Evolutionary conservation across 106 monocot genomes (phyloP), one percentile per base, ranked within the genome.

Genomic region (Hemerocallis citrina): DNA sequence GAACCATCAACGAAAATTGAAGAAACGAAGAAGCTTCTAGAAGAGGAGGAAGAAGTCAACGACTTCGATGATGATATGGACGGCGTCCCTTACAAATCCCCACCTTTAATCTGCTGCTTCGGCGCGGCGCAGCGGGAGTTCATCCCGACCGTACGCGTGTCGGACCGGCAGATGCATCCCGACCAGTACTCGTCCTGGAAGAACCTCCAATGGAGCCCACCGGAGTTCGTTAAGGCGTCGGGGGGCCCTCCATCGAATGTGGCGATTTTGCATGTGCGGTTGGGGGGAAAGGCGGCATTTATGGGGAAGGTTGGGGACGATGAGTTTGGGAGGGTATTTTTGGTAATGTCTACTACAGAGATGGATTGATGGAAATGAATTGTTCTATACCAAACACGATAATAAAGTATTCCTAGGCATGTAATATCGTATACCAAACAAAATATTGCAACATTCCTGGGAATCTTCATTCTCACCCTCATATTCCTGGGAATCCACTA

Each of bases 251-350:
- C 87, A 12, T 84, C 84, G 49, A 91, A 91, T 63, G 96, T 96
- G n/a, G 96, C 91, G 10, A 46, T 87, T 43, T 68, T 87, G 10
- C 87, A 74, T 68, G 76, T 47, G 25, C 70, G 91, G 10, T 81
- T 88, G 40, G 95, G 95, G 5, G 90, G 91, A 17, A 80, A 87
- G 17, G 86, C 81, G 0, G 87, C 85, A 25, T 87, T 96, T 72
- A 87, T 96, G 91, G 96, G 96, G 34, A 96, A 96, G 58, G 83
- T 96, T 31, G 95, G 90, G 0, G 78, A 84, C 28, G 95, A 96
- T 47, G 81, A 84, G 6, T 77, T 83, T 60, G 95, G 95, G 41
- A 74, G n/a, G n/a, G n/a, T n/a, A n/a, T n/a, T n/a, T n/a, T n/a
- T n/a, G n/a, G n/a, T n/a, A n/a, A n/a, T n/a, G n/a, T n/a, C n/a